Evolutionary conservation across 352 stramenopile species (phyloP).

Genomic region (Phytophthora sp.): DNA sequence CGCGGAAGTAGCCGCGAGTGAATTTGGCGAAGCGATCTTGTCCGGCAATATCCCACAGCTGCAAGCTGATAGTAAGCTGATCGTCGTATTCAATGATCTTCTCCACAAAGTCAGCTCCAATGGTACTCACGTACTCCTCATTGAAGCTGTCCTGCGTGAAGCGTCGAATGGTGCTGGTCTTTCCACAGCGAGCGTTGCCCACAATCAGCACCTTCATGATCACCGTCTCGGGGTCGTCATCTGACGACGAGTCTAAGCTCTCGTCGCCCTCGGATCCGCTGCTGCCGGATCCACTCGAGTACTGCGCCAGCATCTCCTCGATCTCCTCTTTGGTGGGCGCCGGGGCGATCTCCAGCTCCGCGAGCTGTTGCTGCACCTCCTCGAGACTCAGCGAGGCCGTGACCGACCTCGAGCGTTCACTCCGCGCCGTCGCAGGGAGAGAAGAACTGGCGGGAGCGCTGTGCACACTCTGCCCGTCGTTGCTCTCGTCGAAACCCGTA

Average conservation of each 20-base stretch:
- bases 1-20: constrained; percentile 84
- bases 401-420: constrained; percentile 4
- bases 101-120: constrained; percentile 88
- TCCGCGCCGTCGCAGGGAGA: not conserved
- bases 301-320: constrained; percentile 63
- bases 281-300: constrained; percentile 34
- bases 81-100: constrained; percentile 76
- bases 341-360: constrained; percentile 48
- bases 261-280: constrained; percentile 5
- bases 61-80: constrained; percentile 63
- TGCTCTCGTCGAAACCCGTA: constrained; percentile 26
- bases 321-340: constrained; percentile 65
- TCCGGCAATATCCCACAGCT: constrained; percentile 90
- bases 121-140: constrained; percentile 87
- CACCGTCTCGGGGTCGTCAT: constrained; percentile 44
- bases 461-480: constrained; percentile 17
- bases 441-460: constrained; percentile 15
- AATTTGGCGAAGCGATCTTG: constrained; percentile 91
- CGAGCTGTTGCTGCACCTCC: constrained; percentile 54
- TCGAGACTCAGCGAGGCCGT: constrained; percentile 41
- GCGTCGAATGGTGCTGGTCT: constrained; percentile 85
- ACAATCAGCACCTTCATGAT: constrained; percentile 90
- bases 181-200: constrained; percentile 88
- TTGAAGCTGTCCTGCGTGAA: constrained; percentile 76
- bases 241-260: constrained; percentile 14